A percentile compares a stretch with the other conserved stretches of the same genome.
Conservation (phyloP, 805 yeast species). For the Candida parachauliodes region DNA sequence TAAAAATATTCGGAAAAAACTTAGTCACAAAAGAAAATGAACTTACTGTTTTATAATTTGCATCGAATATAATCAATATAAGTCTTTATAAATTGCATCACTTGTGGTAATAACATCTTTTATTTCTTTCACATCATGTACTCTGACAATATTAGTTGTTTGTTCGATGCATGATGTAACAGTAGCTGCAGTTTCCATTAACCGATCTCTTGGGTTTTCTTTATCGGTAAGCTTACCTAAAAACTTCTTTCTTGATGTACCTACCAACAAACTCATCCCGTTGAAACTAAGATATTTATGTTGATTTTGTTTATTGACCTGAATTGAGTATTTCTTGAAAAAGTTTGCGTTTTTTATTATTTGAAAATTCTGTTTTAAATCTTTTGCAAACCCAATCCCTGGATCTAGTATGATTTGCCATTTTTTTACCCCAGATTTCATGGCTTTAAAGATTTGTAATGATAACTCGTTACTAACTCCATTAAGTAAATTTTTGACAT, state of each 20-base stretch:
- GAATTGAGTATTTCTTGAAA: constrained; percentile 47
- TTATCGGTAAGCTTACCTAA: constrained; percentile 71
- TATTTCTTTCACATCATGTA: constrained; percentile 73
- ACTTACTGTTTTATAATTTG: too few relatives aligned
- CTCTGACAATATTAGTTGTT: constrained; percentile 78
- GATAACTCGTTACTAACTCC: constrained; percentile 67
- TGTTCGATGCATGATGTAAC: constrained; percentile 70
- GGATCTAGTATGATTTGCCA: constrained; percentile 96
- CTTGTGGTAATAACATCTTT: constrained; percentile 49
- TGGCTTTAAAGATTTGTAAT: constrained; percentile 52
- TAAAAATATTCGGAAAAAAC: constrained; percentile 52
- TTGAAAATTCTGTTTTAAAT: constrained; percentile 61
- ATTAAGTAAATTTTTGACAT: constrained; percentile 40
- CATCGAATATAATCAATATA: too few relatives aligned
- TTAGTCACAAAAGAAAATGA: constrained; percentile 32
- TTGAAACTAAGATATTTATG: constrained; percentile 39
- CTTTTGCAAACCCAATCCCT: constrained; percentile 95
- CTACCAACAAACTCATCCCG: constrained; percentile 68
- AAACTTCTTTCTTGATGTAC: constrained; percentile 86
- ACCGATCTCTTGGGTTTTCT: constrained; percentile 55
- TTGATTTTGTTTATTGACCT: constrained; percentile 13
- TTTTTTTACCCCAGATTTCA: constrained; percentile 60
- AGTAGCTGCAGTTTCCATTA: constrained; percentile 72
- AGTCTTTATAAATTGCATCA: constrained; percentile 63
- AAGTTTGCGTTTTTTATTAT: constrained; percentile 50